These are phyloP conservation scores for Circinella minor DNA, from an alignment of 371 early-diverging fungal genomes.

Conservation along the genomic window DNA sequence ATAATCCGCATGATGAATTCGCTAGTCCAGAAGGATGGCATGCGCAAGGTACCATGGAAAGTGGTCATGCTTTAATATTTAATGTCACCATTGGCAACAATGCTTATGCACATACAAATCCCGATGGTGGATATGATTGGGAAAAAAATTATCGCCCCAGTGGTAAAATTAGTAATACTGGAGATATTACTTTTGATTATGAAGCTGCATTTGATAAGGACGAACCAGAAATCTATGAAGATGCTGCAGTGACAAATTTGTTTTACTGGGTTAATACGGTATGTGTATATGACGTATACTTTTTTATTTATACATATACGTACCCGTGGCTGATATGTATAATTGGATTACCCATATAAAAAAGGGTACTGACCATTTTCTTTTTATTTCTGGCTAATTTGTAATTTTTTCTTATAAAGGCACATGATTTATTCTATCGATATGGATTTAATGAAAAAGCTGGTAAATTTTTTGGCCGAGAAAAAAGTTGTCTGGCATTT, in stretches of 20 bases:
- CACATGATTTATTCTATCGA: constrained; percentile 84
- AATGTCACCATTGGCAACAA: constrained; percentile 75
- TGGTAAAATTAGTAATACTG: constrained; percentile 53
- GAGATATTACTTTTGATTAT: constrained; percentile 78
- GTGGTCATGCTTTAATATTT: constrained; percentile 51
- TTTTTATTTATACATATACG: too few relatives aligned
- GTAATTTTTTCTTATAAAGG: constrained; percentile 23
- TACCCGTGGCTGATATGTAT: too few relatives aligned
- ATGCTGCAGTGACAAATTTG: constrained; percentile 90
- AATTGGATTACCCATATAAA: too few relatives aligned
- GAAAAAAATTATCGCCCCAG: constrained; percentile 78
- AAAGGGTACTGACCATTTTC: neutral
- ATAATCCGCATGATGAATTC: constrained; percentile 71
- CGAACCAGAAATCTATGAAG: constrained; percentile 76
- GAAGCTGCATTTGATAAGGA: constrained; percentile 65
- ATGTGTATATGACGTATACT: constrained; percentile 4
- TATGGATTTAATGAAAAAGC: constrained; percentile 95
- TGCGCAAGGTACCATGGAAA: constrained; percentile 41
- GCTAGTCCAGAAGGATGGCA: constrained; percentile 88
- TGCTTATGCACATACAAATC: constrained; percentile 56
- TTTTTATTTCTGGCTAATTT: neutral
- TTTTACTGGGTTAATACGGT: constrained; percentile 93
- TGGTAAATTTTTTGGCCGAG: constrained; percentile 48
- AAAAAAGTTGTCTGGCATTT: too few relatives aligned
- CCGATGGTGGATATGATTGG: constrained; percentile 52